Conservation (phyloP, 2,329 filamentous ascomycete genomes). For the Chrysosporium keratinophilum region DNA sequence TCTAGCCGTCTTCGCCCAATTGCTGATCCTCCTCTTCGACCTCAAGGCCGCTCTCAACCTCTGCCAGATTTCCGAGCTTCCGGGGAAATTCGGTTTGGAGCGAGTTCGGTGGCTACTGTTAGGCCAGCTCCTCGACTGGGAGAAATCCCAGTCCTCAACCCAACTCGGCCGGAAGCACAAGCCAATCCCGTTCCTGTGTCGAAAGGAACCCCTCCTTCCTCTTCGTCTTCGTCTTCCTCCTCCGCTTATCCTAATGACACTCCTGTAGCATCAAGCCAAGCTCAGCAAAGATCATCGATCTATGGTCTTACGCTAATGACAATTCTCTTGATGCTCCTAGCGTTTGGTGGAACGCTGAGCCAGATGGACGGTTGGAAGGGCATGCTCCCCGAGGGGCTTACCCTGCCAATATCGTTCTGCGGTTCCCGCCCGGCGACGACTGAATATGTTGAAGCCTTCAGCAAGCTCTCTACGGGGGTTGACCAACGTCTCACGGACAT, state of each 20-base stretch:
- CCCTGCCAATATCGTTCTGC: conserved; percentile 4
- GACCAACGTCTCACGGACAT: conserved; percentile 16
- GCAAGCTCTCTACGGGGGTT: conserved; percentile 13
- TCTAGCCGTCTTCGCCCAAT: not conserved
- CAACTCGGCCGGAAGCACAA: not conserved
- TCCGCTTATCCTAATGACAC: too few relatives aligned
- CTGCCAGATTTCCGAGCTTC: not conserved
- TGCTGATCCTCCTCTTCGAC: conserved; percentile 6
- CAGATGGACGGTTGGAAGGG: conserved; percentile 14
- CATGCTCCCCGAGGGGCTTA: conserved; percentile 15
- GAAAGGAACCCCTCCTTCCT: not conserved
- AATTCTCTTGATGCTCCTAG: conserved; percentile 15
- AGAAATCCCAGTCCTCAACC: not conserved
- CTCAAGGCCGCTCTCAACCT: not conserved
- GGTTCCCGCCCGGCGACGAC: not conserved
- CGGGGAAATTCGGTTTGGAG: not conserved
- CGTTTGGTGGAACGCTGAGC: conserved; percentile 15
- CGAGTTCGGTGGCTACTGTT: not conserved
- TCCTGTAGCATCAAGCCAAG: not conserved
- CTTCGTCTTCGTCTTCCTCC: not conserved
- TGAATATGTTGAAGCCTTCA: conserved; percentile 14
- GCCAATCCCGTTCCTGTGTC: not conserved
- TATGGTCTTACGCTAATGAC: not conserved
- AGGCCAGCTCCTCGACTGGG: not conserved
- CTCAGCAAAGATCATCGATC: not conserved